Evolutionary conservation across 2,329 filamentous ascomycete species (phyloP), one percentile per base, ranked within the genome.

Genomic region (Xylariales sp.): DNA sequence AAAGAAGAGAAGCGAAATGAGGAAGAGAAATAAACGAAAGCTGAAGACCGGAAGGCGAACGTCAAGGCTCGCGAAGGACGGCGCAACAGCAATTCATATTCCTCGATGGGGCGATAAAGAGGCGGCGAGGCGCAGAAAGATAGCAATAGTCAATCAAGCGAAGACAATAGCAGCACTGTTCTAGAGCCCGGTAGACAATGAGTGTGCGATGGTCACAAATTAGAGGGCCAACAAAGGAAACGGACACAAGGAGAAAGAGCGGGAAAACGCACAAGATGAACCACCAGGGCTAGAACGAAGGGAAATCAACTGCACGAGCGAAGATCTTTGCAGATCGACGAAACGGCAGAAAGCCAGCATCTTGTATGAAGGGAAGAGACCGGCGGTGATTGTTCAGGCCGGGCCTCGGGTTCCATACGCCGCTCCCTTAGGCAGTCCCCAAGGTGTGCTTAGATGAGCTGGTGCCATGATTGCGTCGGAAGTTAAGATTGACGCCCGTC

Each of bases 21-120:
- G 7, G 46, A 62, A 56, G 58, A 49, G 61, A 68, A 71, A 69
- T 56, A 62, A 69, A 70, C 14, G 46, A 73, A 75, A 68, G 52
- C 46, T 63, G 58, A 62, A 34, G 32, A 45, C 8, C 46, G 12
- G 43, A 23, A 62, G 43, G 48, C 32, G 23, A 49, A 41, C 10
- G 54, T 72, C 48, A 74, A 46, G 68, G 66, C 56, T 69, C 55
- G 62, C 58, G 46, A 64, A 50, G 46, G 60, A 69, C 54, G 70
- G 73, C 65, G 59, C 56, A 66, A 48, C 70, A 61, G 62, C 58
- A 54, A 56, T 74, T 75, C 73, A 76, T 76, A 76, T 76, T 69
- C 65, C 65, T 68, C 55, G 55, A 59, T 5, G 58, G 57, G 61
- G 62, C 57, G 32, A 76, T 73, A 77, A 77, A 77, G 74, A 71